A percentile compares a stretch with the other conserved stretches of the same genome.
These are phyloP conservation scores for Xerocomellus chrysenteron DNA, from an alignment of 768 basidiomycete species.

Conservation along the genomic window DNA sequence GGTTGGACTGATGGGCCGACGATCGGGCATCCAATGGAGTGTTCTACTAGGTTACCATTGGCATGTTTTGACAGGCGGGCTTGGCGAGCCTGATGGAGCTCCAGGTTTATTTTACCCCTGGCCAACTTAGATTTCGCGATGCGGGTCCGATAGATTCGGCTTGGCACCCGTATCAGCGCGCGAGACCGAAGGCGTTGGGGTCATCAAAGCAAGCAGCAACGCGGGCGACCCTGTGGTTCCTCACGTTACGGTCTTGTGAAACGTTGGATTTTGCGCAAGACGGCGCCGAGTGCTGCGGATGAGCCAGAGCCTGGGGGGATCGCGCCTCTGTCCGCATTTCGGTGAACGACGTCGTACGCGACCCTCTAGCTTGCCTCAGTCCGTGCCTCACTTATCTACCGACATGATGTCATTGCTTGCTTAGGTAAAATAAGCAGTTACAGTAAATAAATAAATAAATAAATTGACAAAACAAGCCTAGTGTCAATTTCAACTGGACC, in stretches of 20 bases:
- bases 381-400: not conserved
- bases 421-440: not conserved
- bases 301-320: too few species aligned
- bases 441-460: not conserved
- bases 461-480: not conserved
- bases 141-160: not conserved
- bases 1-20: not conserved
- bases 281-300: not conserved
- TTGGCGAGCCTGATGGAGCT: slow-evolving; percentile 3
- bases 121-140: not conserved
- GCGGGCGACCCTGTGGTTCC: not conserved
- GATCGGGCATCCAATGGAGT: not conserved
- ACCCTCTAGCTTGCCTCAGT: not conserved
- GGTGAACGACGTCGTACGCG: not conserved
- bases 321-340: not conserved
- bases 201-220: not conserved
- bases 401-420: slow-evolving; percentile 17
- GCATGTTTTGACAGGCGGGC: not conserved
- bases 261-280: not conserved
- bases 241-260: not conserved
- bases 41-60: not conserved
- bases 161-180: not conserved
- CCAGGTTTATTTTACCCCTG: slow-evolving; percentile 2
- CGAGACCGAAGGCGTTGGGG: not conserved
- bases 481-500: slow-evolving; percentile 12